These are phyloP conservation scores for Dioscorea dumetorum DNA, from an alignment of 106 monocot species.

Conservation along the genomic window DNA sequence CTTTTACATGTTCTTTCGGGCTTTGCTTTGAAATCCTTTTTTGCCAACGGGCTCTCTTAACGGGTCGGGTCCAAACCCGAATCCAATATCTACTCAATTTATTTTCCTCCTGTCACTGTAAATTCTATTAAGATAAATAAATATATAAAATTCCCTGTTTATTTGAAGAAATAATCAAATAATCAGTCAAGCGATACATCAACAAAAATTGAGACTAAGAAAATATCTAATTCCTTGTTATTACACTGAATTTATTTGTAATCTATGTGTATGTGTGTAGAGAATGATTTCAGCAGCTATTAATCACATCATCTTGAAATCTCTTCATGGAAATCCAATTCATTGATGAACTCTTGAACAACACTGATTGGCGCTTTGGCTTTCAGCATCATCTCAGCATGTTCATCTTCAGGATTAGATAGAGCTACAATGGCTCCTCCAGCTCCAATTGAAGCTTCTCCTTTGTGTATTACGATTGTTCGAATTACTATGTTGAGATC, in stretches of 20 bases:
- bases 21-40: too few species aligned
- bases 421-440: constrained; percentile 89
- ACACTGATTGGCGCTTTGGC: constrained; percentile 62
- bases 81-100: too few species aligned
- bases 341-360: constrained; percentile 28
- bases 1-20: too few species aligned
- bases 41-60: too few species aligned
- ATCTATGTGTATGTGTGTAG: neutral
- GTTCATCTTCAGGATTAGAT: constrained; percentile 72
- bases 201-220: neutral
- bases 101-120: too few species aligned
- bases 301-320: neutral
- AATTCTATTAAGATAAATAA: too few species aligned
- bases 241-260: neutral
- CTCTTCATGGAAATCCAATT: neutral
- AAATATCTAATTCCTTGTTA: neutral
- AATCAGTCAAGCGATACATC: neutral
- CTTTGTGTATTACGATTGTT: constrained; percentile 64
- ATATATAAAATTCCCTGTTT: too few species aligned
- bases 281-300: neutral
- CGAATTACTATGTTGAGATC: constrained; percentile 93
- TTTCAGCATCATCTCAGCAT: constrained; percentile 89
- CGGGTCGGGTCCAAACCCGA: too few species aligned
- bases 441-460: constrained; percentile 77
- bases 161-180: neutral